Evolutionary conservation across 495 filamentous ascomycete genomes (phyloP).

Genomic region (Zalerion maritima): DNA sequence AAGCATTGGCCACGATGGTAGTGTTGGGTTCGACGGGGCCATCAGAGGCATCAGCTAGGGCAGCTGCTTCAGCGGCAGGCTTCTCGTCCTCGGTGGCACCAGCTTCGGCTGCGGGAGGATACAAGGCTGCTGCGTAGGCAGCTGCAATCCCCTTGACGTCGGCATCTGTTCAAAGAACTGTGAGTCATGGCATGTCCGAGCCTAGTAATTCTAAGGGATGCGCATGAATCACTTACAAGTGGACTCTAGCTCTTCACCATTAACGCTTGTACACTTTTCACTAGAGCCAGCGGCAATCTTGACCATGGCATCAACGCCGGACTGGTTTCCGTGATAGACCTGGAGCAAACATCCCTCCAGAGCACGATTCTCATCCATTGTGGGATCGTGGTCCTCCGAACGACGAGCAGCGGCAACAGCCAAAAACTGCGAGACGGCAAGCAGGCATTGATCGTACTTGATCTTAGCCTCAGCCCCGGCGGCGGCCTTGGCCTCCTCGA

Average conservation of each 20-base stretch:
- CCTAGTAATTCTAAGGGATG: conserved; percentile 12
- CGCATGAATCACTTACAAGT: conserved; percentile 49
- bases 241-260: conserved; percentile 46
- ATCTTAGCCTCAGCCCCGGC: conserved; percentile 38
- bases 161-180: conserved; percentile 23
- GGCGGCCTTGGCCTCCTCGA: conserved; percentile 47
- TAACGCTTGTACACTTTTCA: conserved; percentile 52
- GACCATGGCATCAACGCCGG: conserved; percentile 66
- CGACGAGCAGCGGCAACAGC: conserved; percentile 61
- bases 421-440: conserved; percentile 65
- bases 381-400: conserved; percentile 45
- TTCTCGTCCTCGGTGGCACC: conserved; percentile 28
- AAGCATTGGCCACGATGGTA: conserved; percentile 55
- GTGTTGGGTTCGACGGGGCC: conserved; percentile 47
- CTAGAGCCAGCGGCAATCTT: conserved; percentile 72
- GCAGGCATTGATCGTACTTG: conserved; percentile 39
- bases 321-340: conserved; percentile 75
- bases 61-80: conserved; percentile 10
- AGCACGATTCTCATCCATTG: conserved; percentile 58
- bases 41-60: conserved; percentile 14
- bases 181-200: conserved; percentile 44
- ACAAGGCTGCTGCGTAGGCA: conserved; percentile 31
- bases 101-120: conserved; percentile 24
- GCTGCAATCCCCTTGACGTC: conserved; percentile 24
- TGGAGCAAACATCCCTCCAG: conserved; percentile 81